These are phyloP conservation scores for Lepiota brunneoincarnata DNA, from an alignment of 768 basidiomycete genomes.

Conservation along the genomic window DNA sequence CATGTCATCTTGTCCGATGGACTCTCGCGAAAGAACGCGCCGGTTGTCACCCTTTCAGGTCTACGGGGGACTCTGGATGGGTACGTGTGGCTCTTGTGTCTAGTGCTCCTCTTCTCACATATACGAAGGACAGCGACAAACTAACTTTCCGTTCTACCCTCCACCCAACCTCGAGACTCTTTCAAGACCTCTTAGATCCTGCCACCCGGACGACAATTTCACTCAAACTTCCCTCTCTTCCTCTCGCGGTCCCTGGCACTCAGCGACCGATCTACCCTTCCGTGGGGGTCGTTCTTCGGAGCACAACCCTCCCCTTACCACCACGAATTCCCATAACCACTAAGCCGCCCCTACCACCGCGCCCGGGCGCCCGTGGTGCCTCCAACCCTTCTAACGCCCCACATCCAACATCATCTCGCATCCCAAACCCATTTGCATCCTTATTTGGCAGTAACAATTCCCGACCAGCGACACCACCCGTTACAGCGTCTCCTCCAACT, in stretches of 20 bases:
- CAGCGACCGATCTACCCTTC: conserved; percentile 44
- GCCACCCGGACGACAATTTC: conserved; percentile 29
- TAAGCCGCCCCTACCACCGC: conserved; percentile 40
- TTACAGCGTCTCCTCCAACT: conserved; percentile 20
- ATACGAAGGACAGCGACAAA: conserved; percentile 27
- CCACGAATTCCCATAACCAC: conserved; percentile 37
- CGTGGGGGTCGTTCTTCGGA: conserved; percentile 40
- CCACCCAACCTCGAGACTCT: conserved; percentile 37
- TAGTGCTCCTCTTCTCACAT: conserved; percentile 8
- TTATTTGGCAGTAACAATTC: conserved; percentile 49
- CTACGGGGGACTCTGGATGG: conserved; percentile 67
- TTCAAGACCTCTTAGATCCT: conserved; percentile 35
- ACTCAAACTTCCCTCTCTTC: conserved; percentile 52
- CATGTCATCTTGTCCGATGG: conserved; percentile 73
- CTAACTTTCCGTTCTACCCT: conserved; percentile 44
- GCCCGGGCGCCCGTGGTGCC: conserved; percentile 27
- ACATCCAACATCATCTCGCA: conserved; percentile 35
- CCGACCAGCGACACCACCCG: conserved; percentile 16
- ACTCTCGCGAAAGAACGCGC: conserved; percentile 41
- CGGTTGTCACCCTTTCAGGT: conserved; percentile 79
- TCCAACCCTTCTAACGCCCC: neutral
- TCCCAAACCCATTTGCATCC: conserved; percentile 75
- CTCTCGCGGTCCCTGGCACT: conserved; percentile 28
- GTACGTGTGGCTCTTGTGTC: conserved; percentile 34
- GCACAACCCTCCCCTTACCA: conserved; percentile 44